A percentile compares a stretch with the other conserved stretches of the same genome.
These are phyloP conservation scores for Diutina neorugosa DNA, from an alignment of 1,139 yeast genomes.

Conservation along the genomic window DNA sequence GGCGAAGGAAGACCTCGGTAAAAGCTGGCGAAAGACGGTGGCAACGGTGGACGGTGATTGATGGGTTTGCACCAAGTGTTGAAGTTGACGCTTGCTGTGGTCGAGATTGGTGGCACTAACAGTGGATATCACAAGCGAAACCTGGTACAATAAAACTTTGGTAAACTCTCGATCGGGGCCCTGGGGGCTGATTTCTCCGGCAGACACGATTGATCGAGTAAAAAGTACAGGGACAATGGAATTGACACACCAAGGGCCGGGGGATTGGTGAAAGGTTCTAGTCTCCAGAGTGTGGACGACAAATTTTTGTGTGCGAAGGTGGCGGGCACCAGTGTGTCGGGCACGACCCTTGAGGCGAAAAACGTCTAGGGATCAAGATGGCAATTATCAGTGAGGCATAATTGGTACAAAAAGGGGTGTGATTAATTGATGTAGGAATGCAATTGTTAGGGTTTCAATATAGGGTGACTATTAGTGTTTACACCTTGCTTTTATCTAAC, in stretches of 20 bases:
- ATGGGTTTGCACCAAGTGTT: background rate
- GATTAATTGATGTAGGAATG: background rate
- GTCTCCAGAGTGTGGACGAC: background rate
- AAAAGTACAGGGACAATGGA: background rate
- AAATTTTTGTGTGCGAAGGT: background rate
- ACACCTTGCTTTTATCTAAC: too few relatives aligned
- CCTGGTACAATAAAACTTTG: slow-evolving; percentile 2
- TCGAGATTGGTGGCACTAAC: background rate
- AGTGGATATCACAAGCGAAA: background rate
- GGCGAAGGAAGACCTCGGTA: background rate
- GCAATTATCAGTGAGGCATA: background rate
- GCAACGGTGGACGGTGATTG: background rate
- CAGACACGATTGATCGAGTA: slow-evolving; percentile 1
- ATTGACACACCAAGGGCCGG: background rate
- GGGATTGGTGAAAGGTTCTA: background rate
- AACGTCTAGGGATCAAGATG: background rate
- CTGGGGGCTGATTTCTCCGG: slow-evolving; percentile 3
- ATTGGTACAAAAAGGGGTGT: background rate
- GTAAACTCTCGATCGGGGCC: slow-evolving; percentile 4
- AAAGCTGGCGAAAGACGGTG: background rate
- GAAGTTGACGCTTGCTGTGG: background rate
- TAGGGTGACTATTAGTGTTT: too few relatives aligned
- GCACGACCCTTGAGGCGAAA: background rate
- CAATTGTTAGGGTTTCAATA: too few relatives aligned
- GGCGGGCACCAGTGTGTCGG: background rate